Percentiles rank a stretch among this genome's conserved stretches.
Conservation (phyloP, 2,329 filamentous ascomycete genomes). For the Seiridium unicorne region DNA sequence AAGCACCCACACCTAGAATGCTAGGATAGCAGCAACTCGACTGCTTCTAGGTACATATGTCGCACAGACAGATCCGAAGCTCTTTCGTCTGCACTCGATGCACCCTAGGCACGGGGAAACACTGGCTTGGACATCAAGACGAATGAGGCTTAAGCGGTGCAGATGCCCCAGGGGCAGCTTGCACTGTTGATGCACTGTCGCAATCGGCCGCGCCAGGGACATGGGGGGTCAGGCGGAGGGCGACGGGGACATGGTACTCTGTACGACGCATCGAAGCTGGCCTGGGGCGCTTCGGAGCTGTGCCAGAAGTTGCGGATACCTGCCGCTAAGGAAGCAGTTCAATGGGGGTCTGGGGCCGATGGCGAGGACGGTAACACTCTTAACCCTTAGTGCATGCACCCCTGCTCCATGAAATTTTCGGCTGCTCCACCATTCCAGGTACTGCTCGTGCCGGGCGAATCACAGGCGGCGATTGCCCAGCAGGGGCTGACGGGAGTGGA, state of each 20-base stretch:
- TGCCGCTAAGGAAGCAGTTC: background rate
- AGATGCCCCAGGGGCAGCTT: background rate
- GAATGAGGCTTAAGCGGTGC: background rate
- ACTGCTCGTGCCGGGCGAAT: background rate
- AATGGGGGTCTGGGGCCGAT: background rate
- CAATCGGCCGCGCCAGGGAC: background rate
- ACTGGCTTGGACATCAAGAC: background rate
- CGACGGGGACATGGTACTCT: background rate
- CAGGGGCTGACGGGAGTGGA: slow-evolving; percentile 4
- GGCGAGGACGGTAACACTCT: background rate
- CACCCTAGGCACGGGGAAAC: slow-evolving; percentile 6
- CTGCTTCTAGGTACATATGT: no score
- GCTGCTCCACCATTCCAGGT: slow-evolving; percentile 9
- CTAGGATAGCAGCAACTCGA: background rate
- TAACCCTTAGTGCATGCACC: slow-evolving; percentile 3
- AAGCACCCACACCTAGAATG: background rate
- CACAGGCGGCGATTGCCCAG: background rate
- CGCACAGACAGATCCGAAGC: background rate
- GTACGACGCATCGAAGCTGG: background rate
- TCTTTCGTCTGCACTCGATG: background rate
- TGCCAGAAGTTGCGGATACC: background rate
- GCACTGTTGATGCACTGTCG: slow-evolving; percentile 1
- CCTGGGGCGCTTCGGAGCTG: background rate
- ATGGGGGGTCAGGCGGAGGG: background rate
- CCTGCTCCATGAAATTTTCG: slow-evolving; percentile 4